A percentile compares a stretch with the other conserved stretches of the same genome.
Evolutionary conservation across 2,329 filamentous ascomycete species (phyloP).

Genomic region (Phialophora chinensis): DNA sequence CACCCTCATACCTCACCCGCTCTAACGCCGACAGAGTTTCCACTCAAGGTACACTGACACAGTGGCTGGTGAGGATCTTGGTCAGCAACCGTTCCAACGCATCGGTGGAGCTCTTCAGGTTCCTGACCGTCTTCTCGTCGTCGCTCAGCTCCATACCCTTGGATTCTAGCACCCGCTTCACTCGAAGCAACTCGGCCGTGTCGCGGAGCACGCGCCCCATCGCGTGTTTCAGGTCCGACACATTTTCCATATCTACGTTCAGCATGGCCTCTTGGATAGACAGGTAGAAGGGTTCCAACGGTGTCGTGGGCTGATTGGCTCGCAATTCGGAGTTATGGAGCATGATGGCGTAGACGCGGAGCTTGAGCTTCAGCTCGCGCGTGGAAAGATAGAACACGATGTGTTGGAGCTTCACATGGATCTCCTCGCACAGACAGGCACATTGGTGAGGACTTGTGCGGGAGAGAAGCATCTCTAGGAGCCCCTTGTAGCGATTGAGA

Average conservation of each 20-base stretch:
- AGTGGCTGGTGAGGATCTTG: conserved; percentile 2
- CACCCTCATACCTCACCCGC: neutral
- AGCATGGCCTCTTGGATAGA: neutral
- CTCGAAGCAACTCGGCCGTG: neutral
- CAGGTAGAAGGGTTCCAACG: neutral
- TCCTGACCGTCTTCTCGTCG: neutral
- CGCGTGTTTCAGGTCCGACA: conserved; percentile 3
- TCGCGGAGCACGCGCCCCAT: neutral
- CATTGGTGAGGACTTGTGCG: neutral
- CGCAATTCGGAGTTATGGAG: neutral
- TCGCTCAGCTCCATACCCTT: neutral
- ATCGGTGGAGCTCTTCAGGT: neutral
- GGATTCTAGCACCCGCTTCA: neutral
- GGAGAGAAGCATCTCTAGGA: neutral
- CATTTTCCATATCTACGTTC: neutral
- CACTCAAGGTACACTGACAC: neutral
- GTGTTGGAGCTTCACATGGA: conserved; percentile 8
- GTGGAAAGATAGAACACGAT: neutral
- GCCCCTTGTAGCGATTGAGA: conserved; percentile 1
- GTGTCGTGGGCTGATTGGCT: neutral
- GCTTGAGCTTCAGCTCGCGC: conserved; percentile 1
- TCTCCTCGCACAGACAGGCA: neutral
- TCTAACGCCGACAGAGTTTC: neutral
- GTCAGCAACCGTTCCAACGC: conserved; percentile 7
- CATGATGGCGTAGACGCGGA: conserved; percentile 4